Base-by-base conservation (phyloP, 257 asterid species). In the Salvia hispanica region DNA sequence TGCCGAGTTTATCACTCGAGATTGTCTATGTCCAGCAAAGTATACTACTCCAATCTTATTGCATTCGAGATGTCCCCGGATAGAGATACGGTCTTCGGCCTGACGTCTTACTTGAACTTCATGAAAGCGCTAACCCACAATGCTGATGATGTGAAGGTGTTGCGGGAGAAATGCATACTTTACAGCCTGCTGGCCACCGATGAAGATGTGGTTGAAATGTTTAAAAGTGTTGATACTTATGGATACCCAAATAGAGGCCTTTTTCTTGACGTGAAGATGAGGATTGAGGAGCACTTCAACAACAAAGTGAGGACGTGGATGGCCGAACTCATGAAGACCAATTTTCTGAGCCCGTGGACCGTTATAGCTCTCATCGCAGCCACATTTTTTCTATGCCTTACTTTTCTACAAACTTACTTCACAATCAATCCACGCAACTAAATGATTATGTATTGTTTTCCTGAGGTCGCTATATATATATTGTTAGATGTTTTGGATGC, bases 301-400 rank as follows among this genome's bases (percentile, higher is more conserved):
- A 28, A 28, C 28, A 25, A 25, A 40, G 58, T 46, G 7, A 68
- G 58, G 36, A 68, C 73, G 8, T 68, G 73, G 66, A 68, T 79
- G 50, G 83, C 79, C 7, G 76, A 82, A 40, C 69, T 82, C 6
- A 43, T 58, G 28, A 66, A 74, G 51, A 74, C 72, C 15, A 69
- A 77, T 28, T 69, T 82, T 56, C 48, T 71, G 9, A 79, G 45
- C 63, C 21, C 21, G 1, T 18, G 21, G 21, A 18, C 21, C 1
- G 21, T 18, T 18, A 18, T 18, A 18, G 21, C 87, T 14, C 72
- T 79, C 10, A 37, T 79, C 15, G 78, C 73, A 3, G 73, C 82
- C 12, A 64, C 58, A 34, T 36, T 73, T 14, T 75, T 82, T 40
- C 78, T 79, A 25, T 18, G 43, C 18, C 74, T 75, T 25, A 44